A percentile compares a stretch with the other conserved stretches of the same genome.
These are phyloP conservation scores for Butyriboletus loyo DNA, from an alignment of 768 basidiomycete species.

Conservation along the genomic window DNA sequence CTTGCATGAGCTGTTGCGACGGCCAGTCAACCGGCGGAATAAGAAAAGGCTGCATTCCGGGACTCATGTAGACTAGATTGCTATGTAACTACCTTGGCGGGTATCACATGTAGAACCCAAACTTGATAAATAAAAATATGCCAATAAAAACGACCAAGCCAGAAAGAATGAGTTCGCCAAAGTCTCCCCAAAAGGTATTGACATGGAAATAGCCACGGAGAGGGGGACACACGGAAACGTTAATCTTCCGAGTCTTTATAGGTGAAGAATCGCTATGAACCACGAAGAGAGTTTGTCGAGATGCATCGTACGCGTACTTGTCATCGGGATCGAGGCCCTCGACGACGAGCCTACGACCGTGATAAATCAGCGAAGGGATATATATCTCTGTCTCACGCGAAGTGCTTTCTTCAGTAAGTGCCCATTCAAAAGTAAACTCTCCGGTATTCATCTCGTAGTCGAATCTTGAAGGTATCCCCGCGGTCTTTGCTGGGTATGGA, in stretches of 20 bases:
- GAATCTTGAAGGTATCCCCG: slow-evolving; percentile 74
- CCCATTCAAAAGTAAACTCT: slow-evolving; percentile 64
- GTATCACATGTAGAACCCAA: slow-evolving; percentile 25
- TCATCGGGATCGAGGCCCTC: slow-evolving; percentile 52
- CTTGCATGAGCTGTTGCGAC: too few relatives aligned
- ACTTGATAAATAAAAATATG: slow-evolving; percentile 29
- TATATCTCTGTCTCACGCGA: slow-evolving; percentile 83
- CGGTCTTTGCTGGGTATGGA: slow-evolving; percentile 88
- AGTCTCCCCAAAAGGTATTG: slow-evolving; percentile 69
- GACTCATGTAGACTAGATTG: not conserved
- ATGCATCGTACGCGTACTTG: slow-evolving; percentile 55
- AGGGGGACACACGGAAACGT: slow-evolving; percentile 55
- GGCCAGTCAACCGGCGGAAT: not conserved
- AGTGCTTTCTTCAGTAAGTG: slow-evolving; percentile 13
- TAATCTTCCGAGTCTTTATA: slow-evolving; percentile 47
- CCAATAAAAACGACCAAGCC: slow-evolving; percentile 32
- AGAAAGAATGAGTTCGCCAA: slow-evolving; percentile 32
- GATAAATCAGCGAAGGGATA: slow-evolving; percentile 61
- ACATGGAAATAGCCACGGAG: slow-evolving; percentile 48
- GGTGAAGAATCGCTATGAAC: slow-evolving; percentile 43
- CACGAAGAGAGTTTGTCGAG: slow-evolving; percentile 73
- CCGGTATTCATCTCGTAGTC: slow-evolving; percentile 79
- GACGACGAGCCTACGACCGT: slow-evolving; percentile 55
- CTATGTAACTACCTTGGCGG: not conserved
- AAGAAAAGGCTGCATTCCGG: not conserved